A percentile compares a stretch with the other conserved stretches of the same genome.
phyloP scores from a whole-genome alignment of 768 basidiomycete species.

The Boletus sensibilis region DNA sequence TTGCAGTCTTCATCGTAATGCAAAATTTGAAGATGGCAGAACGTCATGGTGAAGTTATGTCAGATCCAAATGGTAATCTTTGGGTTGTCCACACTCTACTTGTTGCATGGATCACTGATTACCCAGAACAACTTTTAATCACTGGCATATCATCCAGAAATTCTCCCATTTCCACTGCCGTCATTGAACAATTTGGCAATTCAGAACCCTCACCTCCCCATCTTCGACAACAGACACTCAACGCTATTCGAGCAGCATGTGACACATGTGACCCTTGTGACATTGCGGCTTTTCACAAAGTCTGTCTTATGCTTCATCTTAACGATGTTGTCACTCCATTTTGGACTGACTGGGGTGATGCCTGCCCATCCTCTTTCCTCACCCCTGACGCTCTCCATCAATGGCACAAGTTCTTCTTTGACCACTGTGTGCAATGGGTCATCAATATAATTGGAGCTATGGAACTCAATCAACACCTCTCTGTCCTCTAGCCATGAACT shows the following conservation, averaged over 20 bases:
- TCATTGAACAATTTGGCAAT: neutral
- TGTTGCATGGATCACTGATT: too few species aligned
- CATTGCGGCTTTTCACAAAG: neutral
- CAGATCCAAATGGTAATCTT: too few species aligned
- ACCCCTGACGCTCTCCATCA: slow-evolving; percentile 29
- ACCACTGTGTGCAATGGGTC: slow-evolving; percentile 13
- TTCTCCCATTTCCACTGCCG: neutral
- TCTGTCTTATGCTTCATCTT: neutral
- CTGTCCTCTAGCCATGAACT: slow-evolving; percentile 17
- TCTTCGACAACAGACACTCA: neutral
- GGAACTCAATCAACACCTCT: slow-evolving; percentile 27
- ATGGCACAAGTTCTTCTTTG: slow-evolving; percentile 26
- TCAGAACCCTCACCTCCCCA: neutral
- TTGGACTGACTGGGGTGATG: slow-evolving; percentile 30
- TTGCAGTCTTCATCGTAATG: too few species aligned
- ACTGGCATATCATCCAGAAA: too few species aligned
- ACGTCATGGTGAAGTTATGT: too few species aligned
- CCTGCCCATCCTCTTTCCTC: slow-evolving; percentile 21
- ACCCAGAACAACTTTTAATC: too few species aligned
- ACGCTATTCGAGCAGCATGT: neutral
- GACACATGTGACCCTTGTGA: neutral
- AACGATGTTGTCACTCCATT: slow-evolving; percentile 25
- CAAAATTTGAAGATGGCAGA: too few species aligned
- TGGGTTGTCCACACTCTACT: too few species aligned
- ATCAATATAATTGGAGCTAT: slow-evolving; percentile 12